Evolutionary conservation across 2,329 filamentous ascomycete genomes (phyloP).

Genomic region (Leptographium galeiforme): DNA sequence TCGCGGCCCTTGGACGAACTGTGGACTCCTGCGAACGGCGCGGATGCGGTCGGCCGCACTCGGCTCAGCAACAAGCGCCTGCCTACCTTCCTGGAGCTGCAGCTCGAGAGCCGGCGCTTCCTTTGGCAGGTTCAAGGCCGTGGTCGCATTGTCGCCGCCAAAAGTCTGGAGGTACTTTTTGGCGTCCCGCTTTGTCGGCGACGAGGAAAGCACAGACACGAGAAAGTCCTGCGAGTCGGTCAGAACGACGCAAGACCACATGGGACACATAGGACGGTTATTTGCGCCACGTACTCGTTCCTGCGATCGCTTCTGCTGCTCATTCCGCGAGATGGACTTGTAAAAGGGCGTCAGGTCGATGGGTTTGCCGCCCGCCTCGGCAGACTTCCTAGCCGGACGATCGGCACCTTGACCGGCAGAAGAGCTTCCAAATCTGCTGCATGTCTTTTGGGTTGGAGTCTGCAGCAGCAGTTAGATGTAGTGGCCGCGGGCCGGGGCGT

Average conservation of each 20-base stretch:
- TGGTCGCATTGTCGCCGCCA: constrained; percentile 27
- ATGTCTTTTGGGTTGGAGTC: constrained; percentile 6
- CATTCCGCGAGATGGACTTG: constrained; percentile 27
- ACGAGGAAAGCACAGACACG: constrained; percentile 73
- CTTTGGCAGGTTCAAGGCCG: constrained; percentile 17
- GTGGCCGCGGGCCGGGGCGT: not conserved
- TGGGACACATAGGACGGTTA: not conserved
- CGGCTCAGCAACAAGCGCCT: no score
- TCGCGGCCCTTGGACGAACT: constrained; percentile 22
- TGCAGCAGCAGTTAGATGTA: not conserved
- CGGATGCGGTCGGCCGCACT: constrained; percentile 13
- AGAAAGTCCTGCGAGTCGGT: constrained; percentile 58
- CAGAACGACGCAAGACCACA: not conserved
- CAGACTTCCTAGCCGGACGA: not conserved
- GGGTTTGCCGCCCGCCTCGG: not conserved
- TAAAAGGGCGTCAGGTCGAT: constrained; percentile 16
- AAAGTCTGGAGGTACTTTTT: constrained; percentile 86
- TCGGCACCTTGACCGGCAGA: not conserved
- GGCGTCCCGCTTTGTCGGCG: constrained; percentile 84
- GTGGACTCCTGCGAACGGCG: constrained; percentile 18
- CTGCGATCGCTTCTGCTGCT: constrained; percentile 31
- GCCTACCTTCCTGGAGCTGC: constrained; percentile 1
- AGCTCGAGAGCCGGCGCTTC: constrained; percentile 17
- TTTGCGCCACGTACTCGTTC: constrained; percentile 26
- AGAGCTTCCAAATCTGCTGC: constrained; percentile 7